Percentiles rank a stretch among this genome's conserved stretches.
Evolutionary conservation across 176 grass and related monocot genomes (phyloP).

Genomic region (Aegilops longissima): DNA sequence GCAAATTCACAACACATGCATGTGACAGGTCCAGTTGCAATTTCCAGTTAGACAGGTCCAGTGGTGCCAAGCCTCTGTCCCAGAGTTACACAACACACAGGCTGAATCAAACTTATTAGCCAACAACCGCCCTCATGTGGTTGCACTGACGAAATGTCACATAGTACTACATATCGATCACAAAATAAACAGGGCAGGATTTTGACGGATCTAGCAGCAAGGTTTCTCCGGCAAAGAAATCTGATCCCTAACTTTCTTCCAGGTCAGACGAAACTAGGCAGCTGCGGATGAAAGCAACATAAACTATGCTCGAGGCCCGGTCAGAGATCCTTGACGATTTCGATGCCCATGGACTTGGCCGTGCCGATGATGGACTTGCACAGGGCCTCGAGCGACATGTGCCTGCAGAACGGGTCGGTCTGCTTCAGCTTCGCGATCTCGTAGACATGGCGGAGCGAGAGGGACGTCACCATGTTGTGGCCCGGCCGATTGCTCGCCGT

Average conservation of each 20-base stretch:
- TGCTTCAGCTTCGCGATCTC: constrained; percentile 10
- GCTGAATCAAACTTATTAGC: background rate
- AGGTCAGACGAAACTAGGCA: background rate
- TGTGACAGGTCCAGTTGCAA: too few relatives aligned
- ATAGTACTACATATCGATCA: background rate
- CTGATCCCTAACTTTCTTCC: background rate
- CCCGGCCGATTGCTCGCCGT: background rate
- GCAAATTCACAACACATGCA: background rate
- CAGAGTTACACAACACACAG: background rate
- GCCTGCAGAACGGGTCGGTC: background rate
- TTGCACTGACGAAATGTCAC: background rate
- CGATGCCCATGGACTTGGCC: background rate
- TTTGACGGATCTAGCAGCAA: background rate
- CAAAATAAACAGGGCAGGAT: background rate
- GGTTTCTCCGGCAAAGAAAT: background rate
- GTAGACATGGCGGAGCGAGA: background rate
- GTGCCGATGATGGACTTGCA: constrained; percentile 16
- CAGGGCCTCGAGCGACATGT: background rate
- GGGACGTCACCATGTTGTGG: background rate
- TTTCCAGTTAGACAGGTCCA: background rate
- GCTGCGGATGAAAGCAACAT: background rate
- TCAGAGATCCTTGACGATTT: background rate
- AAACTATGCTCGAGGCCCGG: background rate
- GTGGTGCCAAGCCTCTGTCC: background rate
- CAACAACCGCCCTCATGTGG: background rate